Base-by-base conservation (phyloP, 1,284 basidiomycete genomes). In the Trichosporon coremiiforme region DNA sequence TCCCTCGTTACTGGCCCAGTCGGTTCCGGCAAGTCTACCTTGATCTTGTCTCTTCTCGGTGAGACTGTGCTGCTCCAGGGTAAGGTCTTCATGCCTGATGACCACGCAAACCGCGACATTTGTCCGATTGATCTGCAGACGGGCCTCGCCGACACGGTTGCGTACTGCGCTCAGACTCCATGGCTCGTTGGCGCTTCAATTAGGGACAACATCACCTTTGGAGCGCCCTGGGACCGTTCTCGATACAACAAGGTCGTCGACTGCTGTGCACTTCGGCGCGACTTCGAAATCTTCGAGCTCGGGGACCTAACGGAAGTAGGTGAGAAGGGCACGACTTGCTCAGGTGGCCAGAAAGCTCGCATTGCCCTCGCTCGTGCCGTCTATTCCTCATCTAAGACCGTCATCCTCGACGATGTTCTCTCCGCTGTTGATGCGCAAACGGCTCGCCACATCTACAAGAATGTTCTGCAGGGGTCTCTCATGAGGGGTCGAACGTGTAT, bases 21-120 rank as follows among this genome's bases (percentile, higher is more conserved):
- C 25, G 87, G 86, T 5, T 84, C 80, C 2, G 87, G 87, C 12
- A 94, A 94, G 84, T 91, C 91, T 0, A 90, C 90, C 0, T 81
- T 93, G 5, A 83, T 92, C 67, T 85, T 86, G 17, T 89, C 90
- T 17, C 69, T 80, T 2, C 75, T 81, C n/a, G 87, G 87, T 35
- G 87, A 88, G 76, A 86, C 85, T 10, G 82, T 83, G 20, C 80
- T 85, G 7, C 75, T 87, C 36, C 75, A 77, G 15, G 87, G 87
- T 10, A 77, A 84, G 63, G 82, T 86, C 0, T 86, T 85, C 79
- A 85, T 87, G 80, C 86, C 87, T 5, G 85, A 86, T 68, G 82
- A 84, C 69, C 78, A 76, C 25, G 83, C 80, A 31, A 77, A 79
- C 66, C 76, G 81, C 9, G 78, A 82, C 35, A 67, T 79, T 7